Evolutionary conservation across 2,329 filamentous ascomycete species (phyloP).

Genomic region (Sporothrix schenckii): DNA sequence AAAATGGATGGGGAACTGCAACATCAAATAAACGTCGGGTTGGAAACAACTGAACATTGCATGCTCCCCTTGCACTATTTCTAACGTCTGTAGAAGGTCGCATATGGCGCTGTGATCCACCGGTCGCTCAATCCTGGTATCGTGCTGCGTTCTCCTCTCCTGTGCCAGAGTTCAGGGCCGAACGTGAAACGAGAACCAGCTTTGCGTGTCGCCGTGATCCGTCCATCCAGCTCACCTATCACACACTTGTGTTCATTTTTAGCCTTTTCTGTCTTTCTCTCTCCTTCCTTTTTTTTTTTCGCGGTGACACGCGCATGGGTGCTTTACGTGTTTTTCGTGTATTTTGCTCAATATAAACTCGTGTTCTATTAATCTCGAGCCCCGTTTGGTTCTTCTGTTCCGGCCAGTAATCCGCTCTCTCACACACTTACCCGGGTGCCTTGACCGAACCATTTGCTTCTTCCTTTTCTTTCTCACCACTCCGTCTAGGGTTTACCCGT

Average conservation of each 20-base stretch:
- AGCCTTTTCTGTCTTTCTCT: not conserved
- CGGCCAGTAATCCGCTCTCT: not conserved
- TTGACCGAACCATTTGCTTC: not conserved
- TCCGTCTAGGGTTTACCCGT: not conserved
- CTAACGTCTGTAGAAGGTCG: not conserved
- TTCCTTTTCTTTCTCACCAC: not conserved
- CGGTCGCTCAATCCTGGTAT: slow-evolving; percentile 16
- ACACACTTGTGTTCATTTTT: no score
- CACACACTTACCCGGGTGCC: slow-evolving; percentile 23
- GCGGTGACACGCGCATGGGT: not conserved
- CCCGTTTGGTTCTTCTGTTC: not conserved
- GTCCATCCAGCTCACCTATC: not conserved
- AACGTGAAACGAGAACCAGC: slow-evolving; percentile 12
- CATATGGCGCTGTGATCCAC: not conserved
- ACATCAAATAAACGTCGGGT: not conserved
- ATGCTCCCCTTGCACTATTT: not conserved
- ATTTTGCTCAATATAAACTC: slow-evolving; percentile 5
- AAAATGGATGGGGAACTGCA: not conserved
- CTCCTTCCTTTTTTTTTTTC: not conserved
- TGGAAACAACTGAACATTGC: not conserved
- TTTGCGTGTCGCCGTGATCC: not conserved
- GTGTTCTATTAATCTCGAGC: slow-evolving; percentile 7
- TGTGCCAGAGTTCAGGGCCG: not conserved
- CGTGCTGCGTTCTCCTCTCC: slow-evolving; percentile 10
- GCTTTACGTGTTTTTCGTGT: slow-evolving; percentile 10